phyloP scores from a whole-genome alignment of 78 protist genomes.

The Paulinella micropora region DNA sequence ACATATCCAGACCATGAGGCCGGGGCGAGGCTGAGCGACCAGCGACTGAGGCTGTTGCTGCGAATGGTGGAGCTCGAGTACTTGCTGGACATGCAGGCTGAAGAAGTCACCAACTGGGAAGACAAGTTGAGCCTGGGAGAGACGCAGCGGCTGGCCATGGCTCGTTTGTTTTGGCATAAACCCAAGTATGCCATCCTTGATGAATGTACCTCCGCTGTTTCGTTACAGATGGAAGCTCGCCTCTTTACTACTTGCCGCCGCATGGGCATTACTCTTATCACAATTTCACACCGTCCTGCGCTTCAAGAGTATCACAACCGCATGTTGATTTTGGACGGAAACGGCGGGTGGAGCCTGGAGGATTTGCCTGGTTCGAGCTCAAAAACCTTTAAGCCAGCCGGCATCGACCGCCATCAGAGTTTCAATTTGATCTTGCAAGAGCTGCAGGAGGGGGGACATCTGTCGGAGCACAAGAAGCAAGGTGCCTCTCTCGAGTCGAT shows the following conservation, averaged over 20 bases:
- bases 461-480: too few relatives aligned
- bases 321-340: not conserved
- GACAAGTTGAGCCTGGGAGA: not conserved
- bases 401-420: too few relatives aligned
- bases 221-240: not conserved
- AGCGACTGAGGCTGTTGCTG: too few relatives aligned
- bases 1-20: not conserved
- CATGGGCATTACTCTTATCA: not conserved
- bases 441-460: too few relatives aligned
- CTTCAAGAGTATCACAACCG: not conserved
- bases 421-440: too few relatives aligned
- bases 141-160: not conserved
- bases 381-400: too few relatives aligned
- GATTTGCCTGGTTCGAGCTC: too few relatives aligned
- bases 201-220: not conserved
- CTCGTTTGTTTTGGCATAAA: not conserved
- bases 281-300: not conserved
- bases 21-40: not conserved
- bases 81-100: not conserved
- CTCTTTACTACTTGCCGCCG: not conserved
- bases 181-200: not conserved
- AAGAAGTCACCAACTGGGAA: too few relatives aligned
- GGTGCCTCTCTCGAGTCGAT: too few relatives aligned
- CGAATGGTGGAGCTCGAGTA: not conserved
- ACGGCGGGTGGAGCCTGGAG: too few relatives aligned